A percentile compares a stretch with the other conserved stretches of the same genome.
These are phyloP conservation scores for Talaromyces pinophilus DNA, from an alignment of 2,329 filamentous ascomycete species.

Conservation along the genomic window DNA sequence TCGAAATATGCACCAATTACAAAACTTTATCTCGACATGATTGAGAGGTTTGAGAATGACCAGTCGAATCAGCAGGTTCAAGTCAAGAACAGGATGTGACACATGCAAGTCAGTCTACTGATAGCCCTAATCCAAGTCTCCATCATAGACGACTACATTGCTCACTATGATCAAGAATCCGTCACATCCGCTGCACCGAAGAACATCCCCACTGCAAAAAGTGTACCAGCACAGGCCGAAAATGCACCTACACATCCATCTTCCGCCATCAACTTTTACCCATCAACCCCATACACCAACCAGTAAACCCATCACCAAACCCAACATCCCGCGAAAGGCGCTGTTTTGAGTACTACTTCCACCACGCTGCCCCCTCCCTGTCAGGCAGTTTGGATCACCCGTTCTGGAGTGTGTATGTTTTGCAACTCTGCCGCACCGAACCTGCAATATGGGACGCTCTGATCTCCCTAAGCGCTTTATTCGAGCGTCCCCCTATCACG, in stretches of 20 bases:
- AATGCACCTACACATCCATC: not conserved
- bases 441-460: not conserved
- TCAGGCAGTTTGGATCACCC: not conserved
- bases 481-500: not conserved
- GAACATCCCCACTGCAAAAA: not conserved
- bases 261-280: not conserved
- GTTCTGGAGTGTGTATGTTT: not conserved
- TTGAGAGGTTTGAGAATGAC: not conserved
- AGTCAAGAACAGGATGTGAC: constrained; percentile 10
- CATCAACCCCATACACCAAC: not conserved
- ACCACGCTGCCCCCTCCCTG: not conserved
- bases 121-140: not conserved
- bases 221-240: not conserved
- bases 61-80: constrained; percentile 4
- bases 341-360: not conserved
- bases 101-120: not conserved
- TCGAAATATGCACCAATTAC: not conserved
- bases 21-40: not conserved
- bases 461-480: not conserved
- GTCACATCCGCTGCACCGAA: not conserved
- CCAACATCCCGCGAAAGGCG: not conserved
- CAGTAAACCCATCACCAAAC: not conserved
- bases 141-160: not conserved
- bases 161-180: not conserved
- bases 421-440: not conserved